Conservation (phyloP, 2,329 filamentous ascomycete species). For the Kalaharituber pfeilii region DNA sequence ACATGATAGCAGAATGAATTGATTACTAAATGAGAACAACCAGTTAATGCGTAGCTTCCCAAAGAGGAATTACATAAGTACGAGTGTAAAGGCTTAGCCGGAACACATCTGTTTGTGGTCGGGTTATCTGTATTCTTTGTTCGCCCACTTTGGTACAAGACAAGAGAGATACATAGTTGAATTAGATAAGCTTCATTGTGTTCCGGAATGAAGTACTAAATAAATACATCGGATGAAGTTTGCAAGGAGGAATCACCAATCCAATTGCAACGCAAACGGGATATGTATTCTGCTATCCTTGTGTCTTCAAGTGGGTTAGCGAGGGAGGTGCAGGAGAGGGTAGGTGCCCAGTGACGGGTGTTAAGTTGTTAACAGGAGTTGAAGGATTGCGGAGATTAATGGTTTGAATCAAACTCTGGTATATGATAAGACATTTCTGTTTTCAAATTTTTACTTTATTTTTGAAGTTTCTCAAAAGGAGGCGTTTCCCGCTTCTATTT, state of each 20-base stretch:
- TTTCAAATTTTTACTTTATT: neutral
- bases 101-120: too few species aligned
- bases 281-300: constrained; percentile 88
- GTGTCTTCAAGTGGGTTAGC: constrained; percentile 92
- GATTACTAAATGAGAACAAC: too few species aligned
- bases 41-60: too few species aligned
- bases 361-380: constrained; percentile 75
- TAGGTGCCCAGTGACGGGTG: constrained; percentile 74
- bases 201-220: too few species aligned
- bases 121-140: too few species aligned
- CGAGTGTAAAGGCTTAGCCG: too few species aligned
- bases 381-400: constrained; percentile 78
- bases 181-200: too few species aligned
- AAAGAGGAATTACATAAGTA: too few species aligned
- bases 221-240: too few species aligned
- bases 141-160: too few species aligned
- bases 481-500: neutral
- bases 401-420: constrained; percentile 42
- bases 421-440: neutral
- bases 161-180: too few species aligned
- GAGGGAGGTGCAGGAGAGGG: constrained; percentile 48
- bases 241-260: constrained; percentile 66
- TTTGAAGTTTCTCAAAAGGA: neutral
- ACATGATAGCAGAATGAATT: too few species aligned
- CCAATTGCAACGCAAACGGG: constrained; percentile 88